phyloP scores from a whole-genome alignment of 169 alveolate species.

The Haemoproteus tartakovskyi region DNA sequence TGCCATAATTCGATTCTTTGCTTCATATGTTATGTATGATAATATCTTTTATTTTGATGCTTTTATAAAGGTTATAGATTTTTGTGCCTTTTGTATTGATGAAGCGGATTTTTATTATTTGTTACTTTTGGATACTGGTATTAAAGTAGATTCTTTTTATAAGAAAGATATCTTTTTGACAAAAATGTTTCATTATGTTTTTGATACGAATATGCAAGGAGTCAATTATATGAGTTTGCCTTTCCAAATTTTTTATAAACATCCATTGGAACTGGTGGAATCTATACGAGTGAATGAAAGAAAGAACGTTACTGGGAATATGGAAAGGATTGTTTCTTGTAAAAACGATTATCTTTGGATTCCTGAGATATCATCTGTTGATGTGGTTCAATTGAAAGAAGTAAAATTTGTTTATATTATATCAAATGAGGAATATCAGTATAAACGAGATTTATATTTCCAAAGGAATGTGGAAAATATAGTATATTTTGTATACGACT shows the following conservation, averaged over 20 bases:
- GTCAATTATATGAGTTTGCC: conserved; percentile 15
- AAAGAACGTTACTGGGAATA: not conserved
- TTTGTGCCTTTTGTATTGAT: conserved; percentile 9
- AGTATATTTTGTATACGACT: conserved; percentile 2
- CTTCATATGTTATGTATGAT: conserved; percentile 37
- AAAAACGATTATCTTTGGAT: conserved; percentile 10
- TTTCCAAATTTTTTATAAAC: conserved; percentile 18
- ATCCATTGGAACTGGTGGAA: conserved; percentile 21
- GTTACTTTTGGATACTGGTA: not conserved
- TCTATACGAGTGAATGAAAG: conserved; percentile 6
- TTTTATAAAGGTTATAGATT: conserved; percentile 29
- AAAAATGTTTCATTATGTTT: conserved; percentile 16
- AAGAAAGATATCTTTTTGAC: conserved; percentile 20
- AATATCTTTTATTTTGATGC: conserved; percentile 39
- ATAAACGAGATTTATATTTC: not conserved
- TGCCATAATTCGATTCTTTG: conserved; percentile 15
- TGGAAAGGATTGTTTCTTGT: too few species aligned
- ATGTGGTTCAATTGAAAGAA: not conserved
- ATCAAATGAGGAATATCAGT: conserved; percentile 53
- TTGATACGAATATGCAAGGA: conserved; percentile 32
- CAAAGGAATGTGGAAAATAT: conserved; percentile 14
- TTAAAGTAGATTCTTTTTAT: conserved; percentile 7
- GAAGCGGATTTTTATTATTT: conserved; percentile 10
- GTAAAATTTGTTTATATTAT: conserved; percentile 26
- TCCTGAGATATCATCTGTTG: conserved; percentile 13